Evolutionary conservation across 1,139 yeast species (phyloP).

Genomic region (Geotrichum klebahnii): DNA sequence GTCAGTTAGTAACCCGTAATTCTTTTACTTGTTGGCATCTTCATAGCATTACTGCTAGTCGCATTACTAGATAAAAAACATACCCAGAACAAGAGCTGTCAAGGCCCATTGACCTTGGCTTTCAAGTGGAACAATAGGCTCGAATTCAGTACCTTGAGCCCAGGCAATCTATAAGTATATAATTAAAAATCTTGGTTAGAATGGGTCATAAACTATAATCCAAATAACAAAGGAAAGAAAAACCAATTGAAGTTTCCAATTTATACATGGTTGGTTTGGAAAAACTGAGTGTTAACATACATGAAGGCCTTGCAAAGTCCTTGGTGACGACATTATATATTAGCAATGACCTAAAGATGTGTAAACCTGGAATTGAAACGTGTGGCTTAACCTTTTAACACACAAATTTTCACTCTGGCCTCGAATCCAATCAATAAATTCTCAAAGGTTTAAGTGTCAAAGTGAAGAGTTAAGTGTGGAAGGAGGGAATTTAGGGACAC

Average conservation of each 20-base stretch:
- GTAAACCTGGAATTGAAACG: too few species aligned
- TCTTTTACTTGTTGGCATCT: too few species aligned
- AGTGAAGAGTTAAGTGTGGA: too few species aligned
- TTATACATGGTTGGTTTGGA: background rate
- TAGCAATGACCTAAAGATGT: background rate
- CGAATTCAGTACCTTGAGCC: slow-evolving; percentile 22
- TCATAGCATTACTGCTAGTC: too few species aligned
- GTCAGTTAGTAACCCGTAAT: background rate
- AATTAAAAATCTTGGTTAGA: background rate
- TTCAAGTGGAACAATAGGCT: slow-evolving; percentile 23
- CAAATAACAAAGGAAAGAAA: background rate
- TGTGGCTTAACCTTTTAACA: too few species aligned
- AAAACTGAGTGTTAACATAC: background rate
- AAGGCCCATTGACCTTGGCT: slow-evolving; percentile 26
- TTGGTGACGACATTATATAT: background rate
- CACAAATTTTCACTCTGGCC: too few species aligned
- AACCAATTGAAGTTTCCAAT: background rate
- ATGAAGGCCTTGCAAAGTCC: slow-evolving; percentile 8
- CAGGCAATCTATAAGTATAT: slow-evolving; percentile 18
- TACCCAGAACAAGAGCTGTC: slow-evolving; percentile 24
- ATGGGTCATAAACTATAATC: too few species aligned
- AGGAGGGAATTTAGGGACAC: too few species aligned
- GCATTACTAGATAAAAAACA: slow-evolving; percentile 9
- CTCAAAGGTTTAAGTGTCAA: too few species aligned
- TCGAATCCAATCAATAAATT: too few species aligned